phyloP scores from a whole-genome alignment of 352 stramenopile species.

The Peronospora farinosa region DNA sequence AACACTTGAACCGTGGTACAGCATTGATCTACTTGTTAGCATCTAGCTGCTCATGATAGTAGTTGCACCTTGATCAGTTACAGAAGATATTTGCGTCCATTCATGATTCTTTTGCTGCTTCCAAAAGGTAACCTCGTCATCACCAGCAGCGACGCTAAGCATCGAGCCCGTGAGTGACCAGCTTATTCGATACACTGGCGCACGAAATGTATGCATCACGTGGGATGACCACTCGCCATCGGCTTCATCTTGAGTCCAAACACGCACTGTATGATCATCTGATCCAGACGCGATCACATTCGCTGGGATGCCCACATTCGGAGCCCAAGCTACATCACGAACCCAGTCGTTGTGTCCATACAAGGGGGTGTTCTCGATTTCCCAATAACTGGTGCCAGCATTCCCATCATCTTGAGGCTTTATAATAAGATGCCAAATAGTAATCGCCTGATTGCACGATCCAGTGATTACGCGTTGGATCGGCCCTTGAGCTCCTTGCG shows the following conservation, averaged over 20 bases:
- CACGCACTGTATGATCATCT: constrained; percentile 77
- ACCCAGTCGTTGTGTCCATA: constrained; percentile 79
- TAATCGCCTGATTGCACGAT: constrained; percentile 55
- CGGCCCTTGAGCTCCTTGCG: constrained; percentile 51
- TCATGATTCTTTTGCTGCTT: constrained; percentile 56
- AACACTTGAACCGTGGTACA: not conserved
- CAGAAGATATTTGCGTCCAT: constrained; percentile 68
- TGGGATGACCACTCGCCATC: constrained; percentile 55
- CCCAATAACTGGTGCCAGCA: constrained; percentile 26
- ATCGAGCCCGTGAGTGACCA: constrained; percentile 73
- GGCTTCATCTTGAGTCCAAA: constrained; percentile 72
- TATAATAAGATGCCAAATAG: constrained; percentile 52
- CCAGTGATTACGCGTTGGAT: constrained; percentile 73
- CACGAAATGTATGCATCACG: constrained; percentile 60
- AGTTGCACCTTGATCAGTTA: constrained; percentile 59
- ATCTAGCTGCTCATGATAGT: constrained; percentile 27
- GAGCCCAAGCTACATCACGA: constrained; percentile 75
- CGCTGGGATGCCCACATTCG: constrained; percentile 75
- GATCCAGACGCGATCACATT: constrained; percentile 75
- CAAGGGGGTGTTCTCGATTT: constrained; percentile 38
- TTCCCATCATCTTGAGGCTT: constrained; percentile 26
- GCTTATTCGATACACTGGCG: constrained; percentile 75
- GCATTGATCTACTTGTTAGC: not conserved
- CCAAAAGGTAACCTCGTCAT: constrained; percentile 79
- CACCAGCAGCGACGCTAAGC: constrained; percentile 55